Conservation (phyloP, 495 filamentous ascomycete species). For the Recurvomyces mirabilis region DNA sequence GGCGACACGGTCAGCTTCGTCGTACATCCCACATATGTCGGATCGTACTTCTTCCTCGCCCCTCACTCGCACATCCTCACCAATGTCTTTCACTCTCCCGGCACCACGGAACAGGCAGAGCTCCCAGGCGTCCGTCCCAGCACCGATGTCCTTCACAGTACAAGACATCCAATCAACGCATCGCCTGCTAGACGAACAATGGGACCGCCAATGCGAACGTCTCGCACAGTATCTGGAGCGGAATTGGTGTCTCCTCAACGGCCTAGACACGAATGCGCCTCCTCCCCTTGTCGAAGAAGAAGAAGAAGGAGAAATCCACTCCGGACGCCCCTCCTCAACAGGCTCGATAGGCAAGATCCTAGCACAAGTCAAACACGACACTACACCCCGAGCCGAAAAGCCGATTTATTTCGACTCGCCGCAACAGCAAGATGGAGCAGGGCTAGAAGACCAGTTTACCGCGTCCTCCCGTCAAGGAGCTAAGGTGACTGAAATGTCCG, state of each 20-base stretch:
- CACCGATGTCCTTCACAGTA: conserved; percentile 19
- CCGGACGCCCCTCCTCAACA: conserved; percentile 24
- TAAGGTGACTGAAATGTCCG: not conserved
- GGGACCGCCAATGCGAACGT: conserved; percentile 48
- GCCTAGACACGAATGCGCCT: no score
- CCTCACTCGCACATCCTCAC: not conserved
- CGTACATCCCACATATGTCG: conserved; percentile 14
- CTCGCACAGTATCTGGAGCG: conserved; percentile 48
- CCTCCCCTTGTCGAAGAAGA: conserved; percentile 26
- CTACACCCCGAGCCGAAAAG: conserved; percentile 30
- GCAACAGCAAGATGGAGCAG: not conserved
- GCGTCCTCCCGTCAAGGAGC: not conserved
- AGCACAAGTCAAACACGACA: conserved; percentile 28
- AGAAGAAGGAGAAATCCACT: conserved; percentile 31
- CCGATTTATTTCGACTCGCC: conserved; percentile 22
- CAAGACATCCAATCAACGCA: conserved; percentile 36
- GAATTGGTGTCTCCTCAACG: conserved; percentile 48
- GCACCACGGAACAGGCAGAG: conserved; percentile 1
- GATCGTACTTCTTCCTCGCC: conserved; percentile 2
- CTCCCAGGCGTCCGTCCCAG: conserved; percentile 5
- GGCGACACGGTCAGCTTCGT: conserved; percentile 14
- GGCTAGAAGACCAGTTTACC: not conserved
- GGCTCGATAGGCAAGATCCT: conserved; percentile 27
- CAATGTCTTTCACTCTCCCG: conserved; percentile 2
- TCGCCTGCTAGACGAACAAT: conserved; percentile 46